phyloP scores from a whole-genome alignment of 1,284 basidiomycete genomes.

The Cryptococcus amylolentus region DNA sequence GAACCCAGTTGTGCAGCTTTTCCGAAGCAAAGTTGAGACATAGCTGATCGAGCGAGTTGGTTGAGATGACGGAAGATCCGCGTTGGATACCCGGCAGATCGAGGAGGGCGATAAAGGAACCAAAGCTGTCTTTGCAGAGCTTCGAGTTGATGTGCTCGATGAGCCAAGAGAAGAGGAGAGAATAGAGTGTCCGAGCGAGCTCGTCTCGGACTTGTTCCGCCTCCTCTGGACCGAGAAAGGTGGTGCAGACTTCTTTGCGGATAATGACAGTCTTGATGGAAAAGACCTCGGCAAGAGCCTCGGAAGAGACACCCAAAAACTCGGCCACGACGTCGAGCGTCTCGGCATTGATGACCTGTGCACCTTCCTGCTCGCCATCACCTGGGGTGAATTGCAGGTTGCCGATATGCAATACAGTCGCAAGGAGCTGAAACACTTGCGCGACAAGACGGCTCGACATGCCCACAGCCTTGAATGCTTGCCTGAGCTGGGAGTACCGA shows the following conservation, averaged over 20 bases:
- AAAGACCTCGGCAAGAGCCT: conserved; percentile 74
- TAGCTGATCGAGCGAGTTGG: conserved; percentile 93
- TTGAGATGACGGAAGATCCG: conserved; percentile 62
- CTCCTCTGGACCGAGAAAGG: conserved; percentile 91
- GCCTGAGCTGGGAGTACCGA: conserved; percentile 86
- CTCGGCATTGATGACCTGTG: conserved; percentile 78
- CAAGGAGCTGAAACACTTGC: conserved; percentile 88
- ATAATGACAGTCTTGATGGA: conserved; percentile 90
- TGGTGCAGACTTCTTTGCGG: conserved; percentile 90
- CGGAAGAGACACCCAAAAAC: conserved; percentile 78
- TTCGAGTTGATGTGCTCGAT: conserved; percentile 95
- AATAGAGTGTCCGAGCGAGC: conserved; percentile 87
- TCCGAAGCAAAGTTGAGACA: conserved; percentile 96
- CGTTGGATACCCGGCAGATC: conserved; percentile 94
- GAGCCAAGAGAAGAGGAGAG: conserved; percentile 91
- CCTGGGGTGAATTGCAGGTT: conserved; percentile 92
- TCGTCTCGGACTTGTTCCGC: conserved; percentile 90
- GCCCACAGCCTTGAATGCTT: conserved; percentile 87
- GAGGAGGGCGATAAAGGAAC: conserved; percentile 89
- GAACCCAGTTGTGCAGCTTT: conserved; percentile 77
- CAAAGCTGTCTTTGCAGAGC: conserved; percentile 84
- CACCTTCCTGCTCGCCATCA: conserved; percentile 74
- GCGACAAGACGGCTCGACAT: conserved; percentile 90
- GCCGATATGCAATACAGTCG: conserved; percentile 91
- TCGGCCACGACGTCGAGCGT: conserved; percentile 77